These are phyloP conservation scores for Epichloe gansuensis DNA, from an alignment of 2,329 filamentous ascomycete genomes.

Conservation along the genomic window DNA sequence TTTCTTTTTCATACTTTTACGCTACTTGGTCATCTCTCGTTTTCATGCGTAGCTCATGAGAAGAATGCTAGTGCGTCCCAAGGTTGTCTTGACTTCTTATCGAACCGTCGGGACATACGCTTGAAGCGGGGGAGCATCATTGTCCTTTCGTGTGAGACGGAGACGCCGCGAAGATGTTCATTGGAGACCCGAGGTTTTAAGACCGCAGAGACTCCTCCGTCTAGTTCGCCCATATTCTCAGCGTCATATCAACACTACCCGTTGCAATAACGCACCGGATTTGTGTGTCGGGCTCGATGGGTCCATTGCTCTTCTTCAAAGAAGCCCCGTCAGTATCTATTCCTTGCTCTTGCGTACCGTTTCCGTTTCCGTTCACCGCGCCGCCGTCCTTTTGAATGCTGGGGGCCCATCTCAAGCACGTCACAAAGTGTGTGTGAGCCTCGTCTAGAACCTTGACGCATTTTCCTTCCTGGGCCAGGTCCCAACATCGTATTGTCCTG, in stretches of 20 bases:
- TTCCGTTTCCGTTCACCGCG: conserved; percentile 4
- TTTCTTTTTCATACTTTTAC: background rate
- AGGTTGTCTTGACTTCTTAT: too few species aligned
- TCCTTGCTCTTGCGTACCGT: conserved; percentile 7
- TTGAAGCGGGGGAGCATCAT: too few species aligned
- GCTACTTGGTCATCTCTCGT: background rate
- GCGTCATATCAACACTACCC: conserved; percentile 68
- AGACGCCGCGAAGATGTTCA: too few species aligned
- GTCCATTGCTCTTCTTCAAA: conserved; percentile 33
- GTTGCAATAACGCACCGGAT: conserved; percentile 81
- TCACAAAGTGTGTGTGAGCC: conserved; percentile 74
- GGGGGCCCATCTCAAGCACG: conserved; percentile 78
- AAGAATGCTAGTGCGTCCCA: background rate
- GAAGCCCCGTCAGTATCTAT: conserved; percentile 21
- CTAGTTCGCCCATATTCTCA: conserved; percentile 61
- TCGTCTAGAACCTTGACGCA: conserved; percentile 73
- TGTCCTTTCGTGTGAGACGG: too few species aligned
- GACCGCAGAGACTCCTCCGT: background rate
- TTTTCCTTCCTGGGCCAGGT: conserved; percentile 77
- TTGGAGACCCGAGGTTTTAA: too few species aligned
- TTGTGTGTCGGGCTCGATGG: conserved; percentile 37
- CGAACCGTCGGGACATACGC: too few species aligned
- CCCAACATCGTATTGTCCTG: conserved; percentile 89
- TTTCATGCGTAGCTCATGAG: background rate
- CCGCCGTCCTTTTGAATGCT: conserved; percentile 16